Evolutionary conservation across 768 basidiomycete genomes (phyloP), one percentile per base, ranked within the genome.

Genomic region (Auricularia sp.): DNA sequence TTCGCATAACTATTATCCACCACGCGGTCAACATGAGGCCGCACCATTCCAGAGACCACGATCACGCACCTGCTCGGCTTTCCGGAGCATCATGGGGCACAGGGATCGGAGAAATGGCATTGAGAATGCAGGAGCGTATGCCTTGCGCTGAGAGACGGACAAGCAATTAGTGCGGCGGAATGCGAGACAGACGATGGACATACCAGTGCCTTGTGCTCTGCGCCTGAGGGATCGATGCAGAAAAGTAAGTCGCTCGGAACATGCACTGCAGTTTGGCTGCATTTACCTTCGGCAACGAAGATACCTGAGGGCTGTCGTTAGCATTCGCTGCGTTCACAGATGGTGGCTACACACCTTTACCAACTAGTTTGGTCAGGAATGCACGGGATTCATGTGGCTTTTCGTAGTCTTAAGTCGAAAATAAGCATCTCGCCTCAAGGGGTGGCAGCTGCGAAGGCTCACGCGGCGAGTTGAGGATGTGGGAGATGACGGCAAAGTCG

Each of bases 341-440:
- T 63, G 12, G 72, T 34, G 33, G 16, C 61, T 29, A 23, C 58
- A 16, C 67, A 34, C 77, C 93, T 63, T 85, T 84, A 0, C 93
- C 93, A 65, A 97, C 88, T 65, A 94, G 81, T 64, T 82, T 79
- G 16, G 85, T 83, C 42, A 97, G 90, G 54, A 90, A 75, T 58
- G 80, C 77, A 33, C 93, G 84, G 1, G 91, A 88, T 67, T 86
- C 84, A 82, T 84, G 87, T 10, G 93, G 91, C 72, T 96, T 96
- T 71, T 91, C 87, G 70, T 91, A 93, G 43, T 85, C 77, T 47
- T 80, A 42, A 8, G 12, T 78, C 14, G 85, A 11, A 69, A 23
- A 14, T 23, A 6, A 18, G 8, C 21, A 21, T 21, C 14, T 33
- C 23, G 11, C 16, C 29, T 6, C 23, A 29, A 21, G 29, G 34